Percentiles rank a stretch among this genome's conserved stretches.
Evolutionary conservation across 2,329 filamentous ascomycete genomes (phyloP).

Genomic region (Pyrenochaeta sp.): DNA sequence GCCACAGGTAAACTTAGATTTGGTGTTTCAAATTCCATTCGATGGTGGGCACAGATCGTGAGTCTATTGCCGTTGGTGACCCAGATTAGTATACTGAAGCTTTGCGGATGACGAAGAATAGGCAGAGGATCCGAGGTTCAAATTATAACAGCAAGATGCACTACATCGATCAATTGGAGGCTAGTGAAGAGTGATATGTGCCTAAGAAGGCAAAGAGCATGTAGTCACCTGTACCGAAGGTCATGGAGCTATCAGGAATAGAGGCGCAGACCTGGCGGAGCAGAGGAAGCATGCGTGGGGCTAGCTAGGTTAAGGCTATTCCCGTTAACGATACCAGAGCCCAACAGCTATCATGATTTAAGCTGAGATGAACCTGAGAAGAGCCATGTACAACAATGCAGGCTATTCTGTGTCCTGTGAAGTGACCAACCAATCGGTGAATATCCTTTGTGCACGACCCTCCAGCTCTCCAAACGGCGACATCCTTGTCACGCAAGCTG

Average conservation of each 20-base stretch:
- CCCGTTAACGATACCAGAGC: no score
- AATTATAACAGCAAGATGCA: constrained; percentile 20
- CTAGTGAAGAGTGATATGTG: constrained; percentile 14
- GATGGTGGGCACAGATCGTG: constrained; percentile 64
- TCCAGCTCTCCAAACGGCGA: constrained; percentile 1
- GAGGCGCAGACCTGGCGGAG: constrained; percentile 3
- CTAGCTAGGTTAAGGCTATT: no score
- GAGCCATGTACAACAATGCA: neutral
- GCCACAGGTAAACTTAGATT: constrained; percentile 80
- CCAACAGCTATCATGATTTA: no score
- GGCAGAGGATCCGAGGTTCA: constrained; percentile 8
- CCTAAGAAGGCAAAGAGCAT: constrained; percentile 20
- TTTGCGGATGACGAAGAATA: neutral
- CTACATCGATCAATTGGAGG: constrained; percentile 3
- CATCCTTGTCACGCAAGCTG: constrained; percentile 33
- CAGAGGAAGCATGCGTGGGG: no score
- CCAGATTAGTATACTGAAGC: constrained; percentile 20
- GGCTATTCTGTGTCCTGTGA: neutral
- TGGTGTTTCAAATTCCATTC: constrained; percentile 59
- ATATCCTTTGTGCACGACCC: constrained; percentile 1
- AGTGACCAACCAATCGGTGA: constrained; percentile 16
- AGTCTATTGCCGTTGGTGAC: constrained; percentile 85
- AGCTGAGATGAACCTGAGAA: no score
- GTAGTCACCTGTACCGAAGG: neutral
- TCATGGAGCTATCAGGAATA: neutral